Base-by-base conservation (phyloP, 2,329 filamentous ascomycete species). In the Nannizzia gypsea region DNA sequence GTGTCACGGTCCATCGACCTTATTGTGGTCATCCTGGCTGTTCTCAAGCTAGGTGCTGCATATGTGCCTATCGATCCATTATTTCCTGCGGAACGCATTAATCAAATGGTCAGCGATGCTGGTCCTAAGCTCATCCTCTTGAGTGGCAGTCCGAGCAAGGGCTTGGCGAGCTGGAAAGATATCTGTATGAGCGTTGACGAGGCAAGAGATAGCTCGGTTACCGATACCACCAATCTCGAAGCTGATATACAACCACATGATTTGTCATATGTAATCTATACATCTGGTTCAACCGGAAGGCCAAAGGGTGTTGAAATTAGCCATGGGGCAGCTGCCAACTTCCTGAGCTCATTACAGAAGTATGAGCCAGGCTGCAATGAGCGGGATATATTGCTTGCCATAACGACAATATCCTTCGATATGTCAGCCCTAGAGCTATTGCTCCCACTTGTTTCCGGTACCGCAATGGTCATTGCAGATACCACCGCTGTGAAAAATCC, bases 271-370 rank as follows among this genome's bases (percentile, higher is more conserved):
- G 64, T 77, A 2, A 62, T 77, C 1, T 78, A 64, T 57, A 69
- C 67, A 3, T 68, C 66, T 60, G 68, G 68, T 3, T 63, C 66
- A 0, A 69, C 68, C 1, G 67, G 67, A 1, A 67, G 46, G 0
- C 77, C 77, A 1, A 79, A 79, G 64, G 76, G 76, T 3, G 70
- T 78, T 20, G 60, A 77, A 2, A 28, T 64, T 20, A 66, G 36
- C 2, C 67, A 72, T 52, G 24, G 57, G 60, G n/a, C 55, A 64
- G 11, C 66, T 65, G 42, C 66, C 63, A 34, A 64, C 60, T 57
- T 56, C 60, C 11, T 60, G 40, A 58, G 56, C 54, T 56, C 54
- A n/a, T 17, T 56, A n/a, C 28, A 31, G 17, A 40, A 56, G 17
- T 42, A 56, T 56, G 54, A 56, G 54, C 54, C 54, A 26, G 54